Base-by-base conservation (phyloP, 345 rosid genomes). In the Boechera stricta region DNA sequence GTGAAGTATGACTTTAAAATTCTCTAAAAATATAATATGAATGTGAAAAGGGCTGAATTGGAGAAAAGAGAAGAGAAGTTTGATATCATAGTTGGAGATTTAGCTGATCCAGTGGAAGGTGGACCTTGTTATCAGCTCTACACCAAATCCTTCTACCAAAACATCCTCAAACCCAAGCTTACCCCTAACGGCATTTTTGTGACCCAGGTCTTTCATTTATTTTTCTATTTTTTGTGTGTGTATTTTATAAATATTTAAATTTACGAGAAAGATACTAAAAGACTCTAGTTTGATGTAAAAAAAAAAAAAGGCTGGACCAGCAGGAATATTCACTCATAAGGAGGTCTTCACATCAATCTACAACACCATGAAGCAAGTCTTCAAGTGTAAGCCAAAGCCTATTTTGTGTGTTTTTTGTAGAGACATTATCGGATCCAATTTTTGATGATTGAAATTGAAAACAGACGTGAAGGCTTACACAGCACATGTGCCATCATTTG, bases 101-200 rank as follows among this genome's bases (percentile, higher is more conserved):
- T 94, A 41, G 97, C 98, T 2, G 98, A 94, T 64, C 98, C 98
- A 31, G 97, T 94, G 38, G 97, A 92, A 85, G 97, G 97, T 52
- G 97, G 98, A 15, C 97, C 98, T 24, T 94, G 98, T 82, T 94
- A 91, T 84, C 92, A 94, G 69, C 98, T 94, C 67, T 94, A 94
- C 83, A 94, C 98, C 32, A 92, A 94, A 81, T 84, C 97, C 32
- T 94, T 94, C 85, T 94, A 94, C 41, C 85, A 92, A 83, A 69
- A 62, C 41, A 84, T 86, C 52, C 85, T 94, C 67, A 94, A 92
- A 87, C 91, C 97, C 28, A 94, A 82, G 79, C 97, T 94, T 74
- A 84, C 56, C 47, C 84, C 82, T 11, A 83, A 82, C 79, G 98
- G 98, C 81, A 89, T 94, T 64, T 94, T 92, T 75, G 93, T 94